Percentiles rank a stretch among this genome's conserved stretches.
Conservation (phyloP, 1,284 basidiomycete species). For the Polyporus tsugae region DNA sequence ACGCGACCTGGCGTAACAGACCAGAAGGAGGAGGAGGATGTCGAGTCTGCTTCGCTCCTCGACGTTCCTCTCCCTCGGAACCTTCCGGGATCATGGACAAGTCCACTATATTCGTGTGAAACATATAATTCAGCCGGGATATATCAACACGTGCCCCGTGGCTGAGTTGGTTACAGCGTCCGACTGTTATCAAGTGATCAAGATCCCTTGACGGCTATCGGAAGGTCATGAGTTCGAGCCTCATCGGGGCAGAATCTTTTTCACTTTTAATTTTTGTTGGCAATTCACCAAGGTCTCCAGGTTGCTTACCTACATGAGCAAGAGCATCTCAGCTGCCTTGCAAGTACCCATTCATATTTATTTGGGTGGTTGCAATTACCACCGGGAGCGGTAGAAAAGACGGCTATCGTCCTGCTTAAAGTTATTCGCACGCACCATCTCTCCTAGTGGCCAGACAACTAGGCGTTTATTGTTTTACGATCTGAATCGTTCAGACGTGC, state of each 20-base stretch:
- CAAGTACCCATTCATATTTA: too few relatives aligned
- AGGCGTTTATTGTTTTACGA: too few relatives aligned
- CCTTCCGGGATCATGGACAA: slow-evolving; percentile 13
- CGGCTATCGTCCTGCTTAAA: too few relatives aligned
- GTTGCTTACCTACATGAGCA: too few relatives aligned
- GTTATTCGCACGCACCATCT: too few relatives aligned
- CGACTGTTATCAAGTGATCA: slow-evolving; percentile 64
- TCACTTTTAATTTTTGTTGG: background rate
- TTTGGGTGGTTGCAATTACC: too few relatives aligned
- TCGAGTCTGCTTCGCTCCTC: slow-evolving; percentile 3
- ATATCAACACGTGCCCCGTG: slow-evolving; percentile 62
- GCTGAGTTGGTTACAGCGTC: slow-evolving; percentile 86
- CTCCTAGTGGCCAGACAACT: too few relatives aligned
- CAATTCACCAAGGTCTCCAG: too few relatives aligned
- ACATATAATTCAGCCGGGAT: background rate
- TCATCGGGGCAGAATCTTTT: slow-evolving; percentile 65
- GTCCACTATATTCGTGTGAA: background rate
- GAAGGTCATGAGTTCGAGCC: slow-evolving; percentile 82
- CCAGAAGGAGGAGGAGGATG: slow-evolving; percentile 28
- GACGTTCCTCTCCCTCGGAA: slow-evolving; percentile 20
- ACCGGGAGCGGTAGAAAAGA: too few relatives aligned
- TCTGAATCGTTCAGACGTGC: background rate
- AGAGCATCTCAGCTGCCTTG: too few relatives aligned
- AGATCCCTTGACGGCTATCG: slow-evolving; percentile 47
- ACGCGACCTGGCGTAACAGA: slow-evolving; percentile 34